Evolutionary conservation across 1,284 basidiomycete genomes (phyloP), one percentile per base, ranked within the genome.

Genomic region (Termitomyces sp.): DNA sequence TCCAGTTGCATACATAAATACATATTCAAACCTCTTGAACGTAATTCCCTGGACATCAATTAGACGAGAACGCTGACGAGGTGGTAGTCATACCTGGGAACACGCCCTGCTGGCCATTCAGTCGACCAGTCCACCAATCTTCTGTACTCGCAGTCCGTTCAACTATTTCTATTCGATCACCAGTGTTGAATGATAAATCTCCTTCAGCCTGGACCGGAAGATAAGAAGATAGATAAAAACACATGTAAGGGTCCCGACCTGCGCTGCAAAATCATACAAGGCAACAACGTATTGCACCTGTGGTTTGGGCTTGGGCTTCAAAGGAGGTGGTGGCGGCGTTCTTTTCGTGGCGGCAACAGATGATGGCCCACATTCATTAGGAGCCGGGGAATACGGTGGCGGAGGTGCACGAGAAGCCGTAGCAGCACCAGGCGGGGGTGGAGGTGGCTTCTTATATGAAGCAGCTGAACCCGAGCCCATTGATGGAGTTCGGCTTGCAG

Each of bases 91-190:
- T 77, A 79, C 94, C 96, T 52, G 96, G 96, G 73, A 99, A 99
- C 26, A 97, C 89, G 19, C 97, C 97, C 68, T 94, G 83, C 56
- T 72, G 70, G 1, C 94, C 95, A 62, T 92, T 85, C 59, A 98
- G 51, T 62, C 81, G 80, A 5, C 96, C 97, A 8, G 94, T 98
- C 96, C 96, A 99, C 96, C 96, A 99, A 68, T 99, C 97, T 67
- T 98, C 94, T 21, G 87, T 71, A 62, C 84, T 94, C 2, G 81
- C 83, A 10, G 90, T 90, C 67, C 86, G 83, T 71, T 97, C 88
- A 30, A 97, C 81, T 52, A 99, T 79, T 72, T 97, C 93, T 70
- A 99, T 98, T 60, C 83, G 76, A 70, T 99, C 96, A n/a, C 97
- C 97, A 1, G 84, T 83, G 55, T 77, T 83, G 76, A 99, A 99